Percentiles rank a stretch among this genome's conserved stretches.
phyloP scores from a whole-genome alignment of 371 early-diverging fungal genomes.

The Zancudomyces culisetae region DNA sequence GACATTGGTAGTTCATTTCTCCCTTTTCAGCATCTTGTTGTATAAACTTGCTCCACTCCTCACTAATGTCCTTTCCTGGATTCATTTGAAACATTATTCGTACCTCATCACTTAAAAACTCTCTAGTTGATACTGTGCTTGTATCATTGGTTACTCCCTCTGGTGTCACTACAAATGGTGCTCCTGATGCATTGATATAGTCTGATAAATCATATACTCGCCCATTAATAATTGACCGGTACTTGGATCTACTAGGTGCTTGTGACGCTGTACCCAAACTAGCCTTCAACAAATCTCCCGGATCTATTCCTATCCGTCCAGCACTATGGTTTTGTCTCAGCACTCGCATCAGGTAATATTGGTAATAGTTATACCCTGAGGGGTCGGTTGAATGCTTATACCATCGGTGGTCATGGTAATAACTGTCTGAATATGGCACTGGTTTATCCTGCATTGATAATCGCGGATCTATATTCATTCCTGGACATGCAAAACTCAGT shows the following conservation, averaged over 20 bases:
- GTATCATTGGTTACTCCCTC: conserved; percentile 35
- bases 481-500: conserved; percentile 28
- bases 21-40: conserved; percentile 6
- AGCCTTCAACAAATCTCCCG: conserved; percentile 28
- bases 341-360: conserved; percentile 18
- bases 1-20: conserved; percentile 14
- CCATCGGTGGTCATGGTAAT: conserved; percentile 8
- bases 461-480: conserved; percentile 20
- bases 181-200: conserved; percentile 25
- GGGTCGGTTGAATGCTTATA: conserved; percentile 11
- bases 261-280: conserved; percentile 16
- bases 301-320: conserved; percentile 34
- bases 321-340: conserved; percentile 28
- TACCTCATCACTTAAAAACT: conserved; percentile 38
- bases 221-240: conserved; percentile 35
- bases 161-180: conserved; percentile 25
- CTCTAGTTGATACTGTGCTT: conserved; percentile 22
- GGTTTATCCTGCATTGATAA: conserved; percentile 15
- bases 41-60: conserved; percentile 13
- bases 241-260: conserved; percentile 19
- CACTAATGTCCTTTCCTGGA: conserved; percentile 17
- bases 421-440: conserved; percentile 11
- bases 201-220: conserved; percentile 40
- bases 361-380: conserved; percentile 17
- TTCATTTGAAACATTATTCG: conserved; percentile 10